Conservation (phyloP, 2,329 filamentous ascomycete genomes). For the Cryphonectria carpinicola region DNA sequence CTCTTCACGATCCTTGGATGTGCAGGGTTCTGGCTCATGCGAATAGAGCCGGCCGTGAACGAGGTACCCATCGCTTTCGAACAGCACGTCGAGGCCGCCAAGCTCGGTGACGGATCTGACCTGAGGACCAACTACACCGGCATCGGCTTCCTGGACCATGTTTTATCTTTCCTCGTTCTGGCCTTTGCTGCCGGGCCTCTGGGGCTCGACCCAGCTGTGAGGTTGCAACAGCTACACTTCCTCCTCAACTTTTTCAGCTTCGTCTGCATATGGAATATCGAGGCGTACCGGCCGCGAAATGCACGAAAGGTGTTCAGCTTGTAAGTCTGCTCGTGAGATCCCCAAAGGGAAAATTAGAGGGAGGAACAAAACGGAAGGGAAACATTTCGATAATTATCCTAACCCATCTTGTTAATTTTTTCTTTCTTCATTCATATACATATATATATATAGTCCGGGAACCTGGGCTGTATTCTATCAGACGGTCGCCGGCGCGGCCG, state of each 20-base stretch:
- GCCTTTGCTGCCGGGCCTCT: constrained; percentile 3
- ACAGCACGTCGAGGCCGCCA: neutral
- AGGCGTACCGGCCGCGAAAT: constrained; percentile 6
- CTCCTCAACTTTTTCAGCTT: constrained; percentile 14
- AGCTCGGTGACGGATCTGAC: neutral
- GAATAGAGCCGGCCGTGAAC: constrained; percentile 2
- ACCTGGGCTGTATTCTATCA: constrained; percentile 8
- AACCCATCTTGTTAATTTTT: neutral
- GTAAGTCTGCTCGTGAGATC: neutral
- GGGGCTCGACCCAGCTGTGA: neutral
- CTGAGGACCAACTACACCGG: constrained; percentile 7
- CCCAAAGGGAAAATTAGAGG: too few relatives aligned
- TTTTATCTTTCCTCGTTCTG: constrained; percentile 4
- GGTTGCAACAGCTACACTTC: constrained; percentile 8
- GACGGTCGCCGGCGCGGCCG: constrained; percentile 5
- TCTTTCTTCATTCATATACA: too few relatives aligned
- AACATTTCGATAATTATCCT: neutral
- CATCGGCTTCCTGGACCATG: neutral
- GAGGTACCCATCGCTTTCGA: constrained; percentile 2
- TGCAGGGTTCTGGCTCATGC: constrained; percentile 7
- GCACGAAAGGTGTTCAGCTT: neutral
- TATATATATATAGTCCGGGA: neutral
- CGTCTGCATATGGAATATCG: constrained; percentile 10
- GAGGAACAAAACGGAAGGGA: neutral
- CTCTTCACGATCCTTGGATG: neutral